Evolutionary conservation across 1,284 basidiomycete species (phyloP), one percentile per base, ranked within the genome.

Genomic region (Rhodotorula sp.): DNA sequence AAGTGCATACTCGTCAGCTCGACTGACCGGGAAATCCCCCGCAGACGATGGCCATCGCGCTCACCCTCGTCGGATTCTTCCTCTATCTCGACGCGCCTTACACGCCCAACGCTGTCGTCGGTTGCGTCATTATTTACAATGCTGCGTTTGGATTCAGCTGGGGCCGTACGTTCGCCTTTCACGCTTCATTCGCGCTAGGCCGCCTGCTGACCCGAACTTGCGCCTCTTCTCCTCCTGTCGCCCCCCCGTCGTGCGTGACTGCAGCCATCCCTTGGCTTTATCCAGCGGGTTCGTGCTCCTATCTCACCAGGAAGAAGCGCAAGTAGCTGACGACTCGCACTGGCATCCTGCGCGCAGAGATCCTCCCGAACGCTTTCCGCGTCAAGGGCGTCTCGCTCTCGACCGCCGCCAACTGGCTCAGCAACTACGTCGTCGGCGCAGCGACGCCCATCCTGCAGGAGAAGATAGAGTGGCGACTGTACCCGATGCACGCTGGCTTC

Each of bases 341-440:
- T 16, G 15, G 22, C n/a, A 0, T 13, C 22, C 20, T 20, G 30
- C n/a, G n/a, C 26, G 20, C 50, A 56, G 80, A 96, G 88, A 97
- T 99, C 78, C 90, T 96, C 87, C 93, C 93, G 22, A 83, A 94
- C 55, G 84, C 87, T 26, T 87, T 94, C 77, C 87, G 94, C 64
- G 94, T 93, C 22, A 98, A 97, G 82, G 95, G 94, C 40, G 94
- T 96, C 22, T 94, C 91, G 11, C 78, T 96, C 28, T 95, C 92
- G 0, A 96, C 94, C 2, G 91, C 91, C 16, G 88, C 76, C 16
- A 81, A 81, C 86, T 64, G 84, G 80, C 81, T 61, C 79, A 22
- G 60, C 60, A 61, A 61, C 51, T 61, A 61, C 40, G n/a, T 53
- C 46, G 64, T 65, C 53, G 64, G 64, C 47, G 64, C 50, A 46